A percentile compares a stretch with the other conserved stretches of the same genome.
phyloP scores from a whole-genome alignment of 257 asterid species.

The Solanum sejunctum region DNA sequence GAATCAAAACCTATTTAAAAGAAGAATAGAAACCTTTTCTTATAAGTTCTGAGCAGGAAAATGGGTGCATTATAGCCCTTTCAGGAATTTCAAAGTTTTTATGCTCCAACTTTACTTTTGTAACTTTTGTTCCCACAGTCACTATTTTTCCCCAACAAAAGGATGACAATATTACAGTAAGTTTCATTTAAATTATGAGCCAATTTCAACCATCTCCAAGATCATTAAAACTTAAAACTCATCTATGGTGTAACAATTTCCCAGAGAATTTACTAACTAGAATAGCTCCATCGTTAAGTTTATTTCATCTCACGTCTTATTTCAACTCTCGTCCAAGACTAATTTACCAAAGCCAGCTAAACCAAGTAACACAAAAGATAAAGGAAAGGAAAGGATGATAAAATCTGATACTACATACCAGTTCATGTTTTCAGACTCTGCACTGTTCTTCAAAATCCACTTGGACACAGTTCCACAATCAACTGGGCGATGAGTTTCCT shows the following conservation, averaged over 20 bases:
- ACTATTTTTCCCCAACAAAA: neutral
- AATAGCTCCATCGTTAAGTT: neutral
- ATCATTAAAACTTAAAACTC: neutral
- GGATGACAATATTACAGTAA: neutral
- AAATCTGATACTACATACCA: conserved; percentile 16
- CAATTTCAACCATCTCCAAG: neutral
- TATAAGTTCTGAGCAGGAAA: neutral
- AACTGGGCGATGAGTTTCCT: conserved; percentile 53
- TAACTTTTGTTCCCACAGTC: neutral
- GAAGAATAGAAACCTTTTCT: neutral
- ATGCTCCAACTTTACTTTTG: neutral
- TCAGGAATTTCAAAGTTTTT: neutral
- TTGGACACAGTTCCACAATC: conserved; percentile 46
- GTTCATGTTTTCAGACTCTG: conserved; percentile 50
- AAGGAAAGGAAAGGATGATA: neutral
- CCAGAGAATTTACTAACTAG: neutral
- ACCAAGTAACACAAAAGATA: neutral
- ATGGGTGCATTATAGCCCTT: neutral
- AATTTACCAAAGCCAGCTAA: neutral
- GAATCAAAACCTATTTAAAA: neutral
- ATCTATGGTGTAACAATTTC: neutral
- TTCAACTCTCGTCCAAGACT: neutral
- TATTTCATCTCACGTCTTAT: neutral
- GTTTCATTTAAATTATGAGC: neutral
- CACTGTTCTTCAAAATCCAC: conserved; percentile 45